Base-by-base conservation (phyloP, 1,139 yeast species). In the Pichia sp. region DNA sequence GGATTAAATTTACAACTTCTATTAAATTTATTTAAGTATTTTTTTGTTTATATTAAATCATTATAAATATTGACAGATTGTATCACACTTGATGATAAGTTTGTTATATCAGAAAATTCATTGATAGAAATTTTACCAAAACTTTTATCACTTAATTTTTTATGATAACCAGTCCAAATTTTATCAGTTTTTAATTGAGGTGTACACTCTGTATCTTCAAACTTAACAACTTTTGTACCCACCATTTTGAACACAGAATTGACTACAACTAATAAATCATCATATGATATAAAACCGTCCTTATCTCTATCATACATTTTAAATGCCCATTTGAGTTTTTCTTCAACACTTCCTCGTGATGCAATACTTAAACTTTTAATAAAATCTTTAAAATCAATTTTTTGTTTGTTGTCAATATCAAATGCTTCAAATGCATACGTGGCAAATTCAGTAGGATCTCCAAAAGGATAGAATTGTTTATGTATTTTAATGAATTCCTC, bases 401-500 rank as follows among this genome's bases (percentile, higher is more conserved):
- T 79, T 33, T 95, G 96, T 58, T 82, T 81, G 62, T 80, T 76
- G 67, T 90, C 96, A 50, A 80, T 77, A 67, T 95, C 99, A 68
- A 93, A 91, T 13, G 89, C 96, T 55, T 83, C 81, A 70, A 95
- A 95, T 33, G 95, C 84, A 62, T 85, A 87, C 57, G 83, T 89
- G 55, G 96, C 88, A 71, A 90, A 95, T 54, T 90, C 93, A 14
- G 86, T 80, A 0, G 99, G 96, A 64, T 93, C 96, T 2, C 99
- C 99, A 73, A 95, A 95, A 25, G 99, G 99, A 73, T 95, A 95
- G 69, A 91, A 95, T 66, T 93, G 98, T 68, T 88, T 89, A 72
- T 90, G 95, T 25, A 93, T 91, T 68, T 87, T 88, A 59, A 87
- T 83, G 68, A 95, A 90, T 66, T 93, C 98, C 51, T 86, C 88